Base-by-base conservation (phyloP, 768 basidiomycete genomes). In the Tricholoma flavovirens region DNA sequence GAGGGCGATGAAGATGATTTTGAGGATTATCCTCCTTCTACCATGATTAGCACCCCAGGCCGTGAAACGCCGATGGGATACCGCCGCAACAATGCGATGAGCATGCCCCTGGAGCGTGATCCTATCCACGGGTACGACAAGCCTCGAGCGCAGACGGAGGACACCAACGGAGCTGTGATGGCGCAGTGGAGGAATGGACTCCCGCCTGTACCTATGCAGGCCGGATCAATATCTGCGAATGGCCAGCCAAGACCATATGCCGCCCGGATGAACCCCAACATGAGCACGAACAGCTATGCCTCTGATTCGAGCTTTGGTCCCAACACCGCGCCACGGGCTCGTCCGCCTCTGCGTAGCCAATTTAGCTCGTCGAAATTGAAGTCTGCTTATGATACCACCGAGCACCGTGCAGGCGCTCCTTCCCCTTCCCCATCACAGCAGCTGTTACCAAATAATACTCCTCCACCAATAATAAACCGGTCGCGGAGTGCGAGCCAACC, bases 401-500 rank as follows among this genome's bases (percentile, higher is more conserved):
- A 65, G 22, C 71, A 75, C 35, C 72, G 72, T 58, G 69, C 69
- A 53, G 60, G 62, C 52, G 63, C 67, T 11, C 73, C 75, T 17
- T 72, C 68, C 29, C 56, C 32, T 48, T 65, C 21, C 51, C 65
- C 19, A 10, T 58, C 45, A 55, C 70, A 60, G 8, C 66, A 62
- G 30, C 57, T 63, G 9, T 59, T 75, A 3, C 17, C 71, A 61
- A 51, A 69, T 62, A 21, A 64, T 62, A 32, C 42, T 51, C 52
- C 62, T 22, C 60, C 66, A 26, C 73, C 73, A 3, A 71, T 77
- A 8, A 66, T 73, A 42, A 81, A 61, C 60, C 83, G 90, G 53
- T 86, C 84, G 24, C 79, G 90, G 53, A 91, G 88, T 63, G 82
- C 82, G n/a, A 92, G 89, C 68, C 88, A 90, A 63, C 89, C 90